phyloP scores from a whole-genome alignment of 192 early-diverging fungal species.

The Mortierella antarctica region DNA sequence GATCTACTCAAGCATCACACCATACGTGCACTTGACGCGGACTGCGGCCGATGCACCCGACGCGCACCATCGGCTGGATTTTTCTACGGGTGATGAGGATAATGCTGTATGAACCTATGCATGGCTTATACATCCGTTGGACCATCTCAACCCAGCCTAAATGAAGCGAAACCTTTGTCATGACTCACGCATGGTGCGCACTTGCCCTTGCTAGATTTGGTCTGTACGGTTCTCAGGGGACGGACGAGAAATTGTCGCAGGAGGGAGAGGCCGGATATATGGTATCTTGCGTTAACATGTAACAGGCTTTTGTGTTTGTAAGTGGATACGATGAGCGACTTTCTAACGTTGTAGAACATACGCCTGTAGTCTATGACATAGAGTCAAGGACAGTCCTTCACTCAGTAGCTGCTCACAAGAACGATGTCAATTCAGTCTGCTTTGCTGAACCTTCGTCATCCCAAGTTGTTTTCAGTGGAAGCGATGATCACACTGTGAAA shows the following conservation, averaged over 20 bases:
- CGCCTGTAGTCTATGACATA: constrained; percentile 65
- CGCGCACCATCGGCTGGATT: constrained; percentile 50
- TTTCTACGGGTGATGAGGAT: constrained; percentile 35
- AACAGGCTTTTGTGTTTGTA: no score
- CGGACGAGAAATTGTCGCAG: constrained; percentile 71
- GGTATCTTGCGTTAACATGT: constrained; percentile 5
- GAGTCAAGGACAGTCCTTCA: constrained; percentile 61
- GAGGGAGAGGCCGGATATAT: constrained; percentile 52
- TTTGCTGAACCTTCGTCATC: constrained; percentile 61
- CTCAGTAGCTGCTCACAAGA: constrained; percentile 61
- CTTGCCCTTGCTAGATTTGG: constrained; percentile 60
- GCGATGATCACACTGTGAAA: constrained; percentile 70
- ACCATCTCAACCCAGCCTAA: no score
- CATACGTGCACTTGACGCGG: constrained; percentile 64
- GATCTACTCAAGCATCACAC: constrained; percentile 72
- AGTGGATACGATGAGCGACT: not conserved
- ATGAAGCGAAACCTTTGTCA: not conserved
- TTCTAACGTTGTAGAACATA: not conserved
- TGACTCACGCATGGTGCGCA: not conserved
- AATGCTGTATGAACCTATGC: constrained; percentile 13
- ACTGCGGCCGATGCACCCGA: constrained; percentile 52
- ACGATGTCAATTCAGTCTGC: constrained; percentile 77
- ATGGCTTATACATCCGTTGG: not conserved
- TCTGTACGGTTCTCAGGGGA: constrained; percentile 71
- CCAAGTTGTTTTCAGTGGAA: constrained; percentile 71